Base-by-base conservation (phyloP, 1,284 basidiomycete genomes). In the Sporisorium sorghi region DNA sequence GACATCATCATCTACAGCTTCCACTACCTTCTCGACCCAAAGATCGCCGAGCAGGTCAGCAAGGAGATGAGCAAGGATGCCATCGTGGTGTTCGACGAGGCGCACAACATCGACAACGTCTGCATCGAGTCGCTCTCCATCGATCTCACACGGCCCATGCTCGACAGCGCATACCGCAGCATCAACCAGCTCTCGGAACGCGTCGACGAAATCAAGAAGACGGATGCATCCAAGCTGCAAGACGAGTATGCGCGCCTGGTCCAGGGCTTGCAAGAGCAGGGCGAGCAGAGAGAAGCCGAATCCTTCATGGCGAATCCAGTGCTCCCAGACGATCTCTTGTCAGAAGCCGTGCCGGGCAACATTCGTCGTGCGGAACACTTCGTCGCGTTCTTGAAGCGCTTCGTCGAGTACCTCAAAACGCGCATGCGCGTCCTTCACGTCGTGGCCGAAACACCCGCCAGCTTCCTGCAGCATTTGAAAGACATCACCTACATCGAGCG, bases 21-120 rank as follows among this genome's bases (percentile, higher is more conserved):
- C 86, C 97, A 99, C 85, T 99, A 99, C 85, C 88, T 99, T 24
- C 89, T 99, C 46, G 97, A 99, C 86, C 97, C 97, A 0, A 99
- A 99, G 86, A 94, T 99, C 42, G 97, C 97, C 0, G 96, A 99
- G 80, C 95, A 98, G 86, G 97, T 99, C 14, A 98, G 95, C 7
- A 95, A 94, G 81, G 96, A 99, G 84, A 89, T 99, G 86, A 93
- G 92, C 32, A 98, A 98, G 79, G 97, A 99, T 84, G 91, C 94
- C 44, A 99, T 99, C 62, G 95, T 99, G 47, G 95, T 99, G 0
- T 99, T 99, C 81, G 97, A 99, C 84, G 97, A 99, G 85, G 97
- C 97, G 9, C 97, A 99, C 86, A 99, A 99, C 84, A 99, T 99
- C 63, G 96, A 99, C 85, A 99, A 99, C 85, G 97, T 99, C 56